Conservation (phyloP, 1,284 basidiomycete genomes). For the Naganishia cerealis region DNA sequence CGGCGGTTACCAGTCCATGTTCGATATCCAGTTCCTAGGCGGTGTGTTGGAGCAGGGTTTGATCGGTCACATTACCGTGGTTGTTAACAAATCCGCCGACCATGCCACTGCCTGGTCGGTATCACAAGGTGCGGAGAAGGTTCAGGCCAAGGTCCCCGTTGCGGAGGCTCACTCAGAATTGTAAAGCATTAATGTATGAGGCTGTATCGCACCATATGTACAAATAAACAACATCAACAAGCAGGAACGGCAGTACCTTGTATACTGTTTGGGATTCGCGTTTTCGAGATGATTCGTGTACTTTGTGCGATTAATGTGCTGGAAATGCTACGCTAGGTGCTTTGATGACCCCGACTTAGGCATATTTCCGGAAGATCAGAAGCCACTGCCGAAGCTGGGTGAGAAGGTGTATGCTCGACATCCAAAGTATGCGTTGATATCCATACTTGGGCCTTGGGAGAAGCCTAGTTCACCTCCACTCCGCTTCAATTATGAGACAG, state of each 20-base stretch:
- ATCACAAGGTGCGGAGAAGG: constrained; percentile 29
- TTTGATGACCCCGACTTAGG: no score
- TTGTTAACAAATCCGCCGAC: constrained; percentile 31
- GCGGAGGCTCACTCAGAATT: constrained; percentile 10
- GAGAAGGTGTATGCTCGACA: no score
- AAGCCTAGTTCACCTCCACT: no score
- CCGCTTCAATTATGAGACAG: no score
- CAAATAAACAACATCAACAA: constrained; percentile 1
- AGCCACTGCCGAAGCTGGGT: no score
- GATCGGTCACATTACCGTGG: constrained; percentile 55
- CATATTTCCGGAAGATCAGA: no score
- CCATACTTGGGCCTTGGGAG: no score
- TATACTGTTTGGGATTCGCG: no score
- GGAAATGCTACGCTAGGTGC: no score
- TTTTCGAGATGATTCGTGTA: no score
- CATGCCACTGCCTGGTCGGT: constrained; percentile 29
- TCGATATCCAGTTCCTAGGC: constrained; percentile 55
- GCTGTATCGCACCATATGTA: constrained; percentile 13
- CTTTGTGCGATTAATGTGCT: no score
- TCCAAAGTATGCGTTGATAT: no score
- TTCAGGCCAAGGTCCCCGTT: constrained; percentile 19
- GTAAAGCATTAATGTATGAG: constrained; percentile 10
- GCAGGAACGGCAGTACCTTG: not conserved
- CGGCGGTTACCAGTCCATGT: constrained; percentile 52
- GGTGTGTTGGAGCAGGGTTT: constrained; percentile 54